Percentiles rank a stretch among this genome's conserved stretches.
Conservation (phyloP, 75 land plant species). For the Selaginella tamariscina region DNA sequence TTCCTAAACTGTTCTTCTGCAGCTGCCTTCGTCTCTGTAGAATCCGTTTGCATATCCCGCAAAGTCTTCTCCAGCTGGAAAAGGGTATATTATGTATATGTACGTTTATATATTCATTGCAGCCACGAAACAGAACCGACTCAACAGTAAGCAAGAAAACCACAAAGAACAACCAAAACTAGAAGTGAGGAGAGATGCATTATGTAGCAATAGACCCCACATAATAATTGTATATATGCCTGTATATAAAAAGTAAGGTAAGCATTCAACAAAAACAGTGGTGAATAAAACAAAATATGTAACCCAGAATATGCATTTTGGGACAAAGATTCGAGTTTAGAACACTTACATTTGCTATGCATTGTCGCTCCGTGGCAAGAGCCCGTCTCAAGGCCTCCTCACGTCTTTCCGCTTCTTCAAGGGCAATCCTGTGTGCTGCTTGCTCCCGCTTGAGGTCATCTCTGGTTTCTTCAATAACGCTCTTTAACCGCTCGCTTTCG, state of each 20-base stretch:
- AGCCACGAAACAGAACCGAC: too few species aligned
- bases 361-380: slow-evolving; percentile 72
- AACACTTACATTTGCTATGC: slow-evolving; percentile 82
- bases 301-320: too few species aligned
- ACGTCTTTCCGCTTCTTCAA: slow-evolving; percentile 54
- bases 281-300: too few species aligned
- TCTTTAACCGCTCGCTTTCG: slow-evolving; percentile 51
- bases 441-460: slow-evolving; percentile 62
- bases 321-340: too few species aligned
- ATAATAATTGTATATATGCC: too few species aligned
- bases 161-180: not conserved
- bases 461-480: slow-evolving; percentile 38
- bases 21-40: slow-evolving; percentile 49
- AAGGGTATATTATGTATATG: too few species aligned
- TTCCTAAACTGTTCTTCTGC: slow-evolving; percentile 68
- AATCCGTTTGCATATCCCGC: slow-evolving; percentile 54
- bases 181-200: not conserved
- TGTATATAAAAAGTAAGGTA: too few species aligned
- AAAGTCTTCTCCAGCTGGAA: slow-evolving; percentile 88
- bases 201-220: not conserved
- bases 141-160: too few species aligned
- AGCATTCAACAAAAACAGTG: too few species aligned
- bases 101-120: too few species aligned
- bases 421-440: slow-evolving; percentile 46
- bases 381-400: slow-evolving; percentile 67